Base-by-base conservation (phyloP, 495 filamentous ascomycete genomes). In the Penicillium coffeae region DNA sequence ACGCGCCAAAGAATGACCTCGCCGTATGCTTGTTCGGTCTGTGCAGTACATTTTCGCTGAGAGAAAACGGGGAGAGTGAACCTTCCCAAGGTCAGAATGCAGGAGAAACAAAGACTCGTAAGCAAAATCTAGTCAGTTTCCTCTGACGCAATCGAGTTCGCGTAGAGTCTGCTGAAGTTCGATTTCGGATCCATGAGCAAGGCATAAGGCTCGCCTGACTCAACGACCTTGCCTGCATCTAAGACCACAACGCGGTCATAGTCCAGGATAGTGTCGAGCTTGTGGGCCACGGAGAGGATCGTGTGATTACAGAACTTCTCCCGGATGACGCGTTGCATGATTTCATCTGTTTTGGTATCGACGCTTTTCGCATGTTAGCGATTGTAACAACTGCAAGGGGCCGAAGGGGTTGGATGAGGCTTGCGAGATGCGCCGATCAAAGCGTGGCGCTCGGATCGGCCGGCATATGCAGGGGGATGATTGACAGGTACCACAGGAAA, bases 231-330 rank as follows among this genome's bases (percentile, higher is more conserved):
- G 14, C 77, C 77, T 6, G 61, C 64, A 7, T 74, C 71, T 27
- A 79, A 52, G 21, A 80, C 66, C 22, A 73, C 62, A 14, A 81
- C 59, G 45, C 64, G 68, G 55, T 79, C 77, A 47, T 63, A 77
- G 51, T 83, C 79, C 10, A 76, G 50, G 50, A 82, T 78, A 0
- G 78, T 79, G 21, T 79, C 75, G n/a, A 86, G 68, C 33, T 77
- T 73, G 59, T 87, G 84, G 0, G 82, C 78, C 1, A 88, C 76
- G 10, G 81, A 71, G 38, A 87, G 60, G 35, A 86, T 73, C 7
- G 82, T 87, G 51, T 77, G 72, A 1, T 68, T 68, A 14, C 58
- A 62, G 60, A 86, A 82, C 45, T 82, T 77, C 43, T 78, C 64
- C 0, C 79, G 69, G 14, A 87, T 74, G 45, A 86, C 70, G n/a